Evolutionary conservation across 495 filamentous ascomycete genomes (phyloP), one percentile per base, ranked within the genome.

Genomic region (Pseudoneurospora amorphoporcata): DNA sequence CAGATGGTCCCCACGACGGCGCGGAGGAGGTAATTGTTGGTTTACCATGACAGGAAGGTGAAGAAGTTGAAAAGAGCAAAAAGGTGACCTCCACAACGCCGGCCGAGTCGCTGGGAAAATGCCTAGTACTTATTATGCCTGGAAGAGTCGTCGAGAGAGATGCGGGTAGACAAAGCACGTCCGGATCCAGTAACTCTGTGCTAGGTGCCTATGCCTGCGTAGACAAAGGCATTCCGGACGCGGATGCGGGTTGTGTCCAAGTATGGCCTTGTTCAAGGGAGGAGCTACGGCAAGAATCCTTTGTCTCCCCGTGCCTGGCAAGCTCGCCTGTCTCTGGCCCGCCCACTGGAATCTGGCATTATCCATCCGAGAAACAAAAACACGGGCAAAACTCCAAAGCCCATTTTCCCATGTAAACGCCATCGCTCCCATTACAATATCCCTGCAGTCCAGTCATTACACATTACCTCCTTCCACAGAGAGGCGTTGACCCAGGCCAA

Each of bases 291-390:
- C 7, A 65, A 35, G 29, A 17, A 4, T 65, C 7, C 29, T 65
- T 65, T 65, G 53, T 65, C 53, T 65, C 29, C 32, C 17, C 29
- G 37, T 35, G 29, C 53, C 53, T 35, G 29, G 14, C 7, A 65
- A 65, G 29, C 29, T 65, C 4, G 53, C 29, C 53, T 23, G 29
- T 58, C 1, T 29, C 47, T 5, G 47, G 47, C 47, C 47, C 47
- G 47, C 47, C 47, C 47, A 58, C 47, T 45, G n/a, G 69, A 32
- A 17, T 68, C 72, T 14, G 76, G 78, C 19, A 75, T 37, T 37
- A 37, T 23, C 23, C 23, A 23, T 23, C 23, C 23, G 23, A 23
- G 23, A 23, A 23, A 23, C 0, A 23, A 23, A 23, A 23, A 23
- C 23, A 23, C 23, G 23, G 23, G 23, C 23, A 23, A 23, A 23